phyloP scores from a whole-genome alignment of 2,329 filamentous ascomycete species.

The Ceratocystis huliohia region DNA sequence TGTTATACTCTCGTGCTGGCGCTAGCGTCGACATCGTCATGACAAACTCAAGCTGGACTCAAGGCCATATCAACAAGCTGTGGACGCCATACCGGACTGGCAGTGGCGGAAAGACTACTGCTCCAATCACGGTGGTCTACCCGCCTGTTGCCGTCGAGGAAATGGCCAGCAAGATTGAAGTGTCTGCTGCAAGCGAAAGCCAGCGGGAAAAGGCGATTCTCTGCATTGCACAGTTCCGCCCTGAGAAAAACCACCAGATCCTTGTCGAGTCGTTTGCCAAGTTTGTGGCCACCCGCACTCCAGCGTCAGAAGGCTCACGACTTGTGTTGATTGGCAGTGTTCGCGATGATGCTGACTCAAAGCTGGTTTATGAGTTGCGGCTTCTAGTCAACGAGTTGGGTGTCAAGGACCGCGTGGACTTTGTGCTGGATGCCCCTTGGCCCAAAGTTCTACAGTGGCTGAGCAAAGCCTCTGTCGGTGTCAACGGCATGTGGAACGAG shows the following conservation, averaged over 20 bases:
- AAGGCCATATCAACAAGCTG: conserved; percentile 63
- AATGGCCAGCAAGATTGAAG: conserved; percentile 59
- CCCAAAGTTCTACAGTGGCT: conserved; percentile 72
- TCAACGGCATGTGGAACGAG: conserved; percentile 99
- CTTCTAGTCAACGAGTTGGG: conserved; percentile 75
- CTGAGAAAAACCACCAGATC: conserved; percentile 89
- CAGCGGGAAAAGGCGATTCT: conserved; percentile 60
- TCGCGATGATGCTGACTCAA: conserved; percentile 68
- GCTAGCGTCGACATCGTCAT: conserved; percentile 82
- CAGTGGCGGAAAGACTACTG: conserved; percentile 29
- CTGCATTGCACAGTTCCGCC: conserved; percentile 94
- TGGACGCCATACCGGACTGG: conserved; percentile 52
- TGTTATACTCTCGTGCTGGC: conserved; percentile 70
- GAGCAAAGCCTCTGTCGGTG: conserved; percentile 63
- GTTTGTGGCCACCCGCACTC: conserved; percentile 48
- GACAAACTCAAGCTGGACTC: conserved; percentile 95
- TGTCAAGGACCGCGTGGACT: conserved; percentile 73
- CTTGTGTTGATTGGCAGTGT: conserved; percentile 85
- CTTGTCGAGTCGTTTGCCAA: conserved; percentile 73
- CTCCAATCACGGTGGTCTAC: conserved; percentile 65
- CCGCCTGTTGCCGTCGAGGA: conserved; percentile 85
- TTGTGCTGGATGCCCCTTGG: conserved; percentile 84
- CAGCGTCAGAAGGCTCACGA: conserved; percentile 43
- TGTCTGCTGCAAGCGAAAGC: conserved; percentile 56
- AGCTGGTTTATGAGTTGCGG: conserved; percentile 74